A percentile compares a stretch with the other conserved stretches of the same genome.
Evolutionary conservation across 495 filamentous ascomycete genomes (phyloP).

Genomic region (Annulohypoxylon nitens): DNA sequence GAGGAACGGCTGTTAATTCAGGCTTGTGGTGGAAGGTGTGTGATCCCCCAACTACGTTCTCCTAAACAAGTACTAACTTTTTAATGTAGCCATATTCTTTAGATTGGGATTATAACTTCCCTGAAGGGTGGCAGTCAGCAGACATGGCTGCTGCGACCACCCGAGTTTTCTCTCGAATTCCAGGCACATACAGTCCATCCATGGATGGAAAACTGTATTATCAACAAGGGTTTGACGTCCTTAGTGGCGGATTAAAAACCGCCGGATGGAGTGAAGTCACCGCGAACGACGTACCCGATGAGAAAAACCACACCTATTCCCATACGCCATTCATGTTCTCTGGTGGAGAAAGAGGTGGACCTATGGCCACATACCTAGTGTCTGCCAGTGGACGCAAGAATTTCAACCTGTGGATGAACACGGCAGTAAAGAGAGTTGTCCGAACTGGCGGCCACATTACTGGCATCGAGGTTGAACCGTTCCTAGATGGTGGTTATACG

Average conservation of each 20-base stretch:
- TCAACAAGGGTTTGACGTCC: conserved; percentile 73
- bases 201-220: conserved; percentile 76
- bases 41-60: not conserved
- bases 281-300: conserved; percentile 69
- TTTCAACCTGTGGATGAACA: conserved; percentile 76
- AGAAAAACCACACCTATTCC: conserved; percentile 76
- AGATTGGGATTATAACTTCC: conserved; percentile 83
- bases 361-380: conserved; percentile 79
- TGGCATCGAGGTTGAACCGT: conserved; percentile 75
- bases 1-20: conserved; percentile 81
- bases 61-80: conserved; percentile 10
- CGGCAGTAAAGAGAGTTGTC: conserved; percentile 73
- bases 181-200: conserved; percentile 76
- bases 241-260: conserved; percentile 65
- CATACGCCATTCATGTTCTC: conserved; percentile 78
- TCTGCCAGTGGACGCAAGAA: conserved; percentile 70
- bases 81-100: conserved; percentile 54
- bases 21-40: conserved; percentile 67
- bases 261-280: conserved; percentile 73
- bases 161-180: conserved; percentile 75
- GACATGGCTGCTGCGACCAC: conserved; percentile 70
- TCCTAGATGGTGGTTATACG: conserved; percentile 65
- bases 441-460: conserved; percentile 71
- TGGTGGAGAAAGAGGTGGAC: conserved; percentile 76
- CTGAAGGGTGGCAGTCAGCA: conserved; percentile 75